A percentile compares a stretch with the other conserved stretches of the same genome.
phyloP scores from a whole-genome alignment of 2,329 filamentous ascomycete genomes.

The Endothia cerciana region DNA sequence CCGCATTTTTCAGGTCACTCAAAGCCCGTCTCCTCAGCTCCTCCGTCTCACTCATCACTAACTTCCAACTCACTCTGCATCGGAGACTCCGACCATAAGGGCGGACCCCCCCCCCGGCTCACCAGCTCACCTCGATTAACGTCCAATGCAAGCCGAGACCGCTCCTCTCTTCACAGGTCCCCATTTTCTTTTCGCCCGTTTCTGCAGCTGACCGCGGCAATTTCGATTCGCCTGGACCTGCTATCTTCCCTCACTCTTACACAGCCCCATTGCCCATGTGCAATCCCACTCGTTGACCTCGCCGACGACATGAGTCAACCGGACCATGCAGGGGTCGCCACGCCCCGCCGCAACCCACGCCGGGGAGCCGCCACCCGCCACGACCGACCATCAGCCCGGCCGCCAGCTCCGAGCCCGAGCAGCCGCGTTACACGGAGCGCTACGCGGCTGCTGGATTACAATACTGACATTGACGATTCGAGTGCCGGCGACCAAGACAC shows the following conservation, averaged over 20 bases:
- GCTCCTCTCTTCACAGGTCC: neutral
- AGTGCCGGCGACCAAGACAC: neutral
- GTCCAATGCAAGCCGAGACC: neutral
- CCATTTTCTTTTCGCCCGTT: neutral
- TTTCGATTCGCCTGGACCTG: neutral
- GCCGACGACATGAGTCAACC: constrained; percentile 27
- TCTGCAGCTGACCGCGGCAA: constrained; percentile 1
- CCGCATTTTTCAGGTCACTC: neutral
- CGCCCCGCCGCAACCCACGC: constrained; percentile 27
- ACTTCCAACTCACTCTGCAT: neutral
- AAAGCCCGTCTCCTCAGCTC: neutral
- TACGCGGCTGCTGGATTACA: constrained; percentile 17
- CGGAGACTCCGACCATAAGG: constrained; percentile 5
- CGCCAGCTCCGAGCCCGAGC: constrained; percentile 18
- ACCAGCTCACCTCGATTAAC: no score
- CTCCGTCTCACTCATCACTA: constrained; percentile 13
- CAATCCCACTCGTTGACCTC: constrained; percentile 1
- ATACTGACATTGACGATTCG: constrained; percentile 7
- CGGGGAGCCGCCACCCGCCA: constrained; percentile 20
- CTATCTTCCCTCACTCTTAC: neutral
- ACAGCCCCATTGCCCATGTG: neutral
- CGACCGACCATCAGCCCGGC: constrained; percentile 17
- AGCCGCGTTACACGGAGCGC: constrained; percentile 28
- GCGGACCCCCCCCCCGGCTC: neutral
- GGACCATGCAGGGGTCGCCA: constrained; percentile 22